Evolutionary conservation across 768 basidiomycete species (phyloP).

Genomic region (Sarcomyxa edulis): DNA sequence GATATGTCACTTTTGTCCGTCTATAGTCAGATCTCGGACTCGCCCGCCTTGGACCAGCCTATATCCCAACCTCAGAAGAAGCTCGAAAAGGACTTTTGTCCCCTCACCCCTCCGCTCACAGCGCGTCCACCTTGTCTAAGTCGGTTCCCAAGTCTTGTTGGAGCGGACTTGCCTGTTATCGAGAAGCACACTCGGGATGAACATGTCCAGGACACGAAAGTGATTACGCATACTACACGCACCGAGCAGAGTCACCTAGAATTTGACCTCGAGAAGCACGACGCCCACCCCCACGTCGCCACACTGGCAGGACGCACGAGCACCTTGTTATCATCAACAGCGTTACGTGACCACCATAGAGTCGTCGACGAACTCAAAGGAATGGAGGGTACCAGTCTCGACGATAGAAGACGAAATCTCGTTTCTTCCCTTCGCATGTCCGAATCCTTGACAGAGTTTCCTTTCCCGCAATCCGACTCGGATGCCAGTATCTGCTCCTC

Average conservation of each 20-base stretch:
- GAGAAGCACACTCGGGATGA: slow-evolving; percentile 5
- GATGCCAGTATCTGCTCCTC: too few species aligned
- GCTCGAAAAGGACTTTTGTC: slow-evolving; percentile 8
- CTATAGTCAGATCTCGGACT: too few species aligned
- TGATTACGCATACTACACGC: background rate
- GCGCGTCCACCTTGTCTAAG: slow-evolving; percentile 9
- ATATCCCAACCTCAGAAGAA: too few species aligned
- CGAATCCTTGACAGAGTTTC: background rate
- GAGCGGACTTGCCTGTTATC: background rate
- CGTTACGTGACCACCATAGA: background rate
- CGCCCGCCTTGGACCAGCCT: too few species aligned
- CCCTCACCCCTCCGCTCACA: slow-evolving; percentile 16
- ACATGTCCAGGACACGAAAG: slow-evolving; percentile 1
- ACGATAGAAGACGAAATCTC: background rate
- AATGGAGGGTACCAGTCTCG: slow-evolving; percentile 5
- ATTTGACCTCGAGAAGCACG: too few species aligned
- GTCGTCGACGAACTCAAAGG: slow-evolving; percentile 1
- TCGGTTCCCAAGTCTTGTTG: slow-evolving; percentile 4
- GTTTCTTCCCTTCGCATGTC: background rate
- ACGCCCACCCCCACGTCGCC: background rate
- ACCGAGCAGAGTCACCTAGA: too few species aligned
- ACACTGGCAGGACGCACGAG: background rate
- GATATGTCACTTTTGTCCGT: slow-evolving; percentile 3
- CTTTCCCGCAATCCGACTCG: too few species aligned
- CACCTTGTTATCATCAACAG: slow-evolving; percentile 1